Evolutionary conservation across 148 eudicot genomes (phyloP), one percentile per base, ranked within the genome.

Genomic region (Talinum fruticosum): DNA sequence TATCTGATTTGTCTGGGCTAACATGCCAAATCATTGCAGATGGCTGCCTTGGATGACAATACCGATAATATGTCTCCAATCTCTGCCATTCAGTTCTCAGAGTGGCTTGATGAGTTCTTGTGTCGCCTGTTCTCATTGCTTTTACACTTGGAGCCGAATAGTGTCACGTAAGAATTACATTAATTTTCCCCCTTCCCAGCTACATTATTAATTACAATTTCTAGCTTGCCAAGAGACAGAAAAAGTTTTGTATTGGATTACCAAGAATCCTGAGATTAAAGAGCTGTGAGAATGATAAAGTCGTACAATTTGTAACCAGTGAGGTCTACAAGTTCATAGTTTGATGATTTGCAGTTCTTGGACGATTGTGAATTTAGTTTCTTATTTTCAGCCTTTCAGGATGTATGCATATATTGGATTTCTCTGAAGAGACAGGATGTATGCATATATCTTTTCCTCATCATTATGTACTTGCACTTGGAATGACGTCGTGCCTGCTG

Each of bases 61-160:
- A 78, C 79, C 79, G 90, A 87, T 75, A 84, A 82, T 47, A 71
- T 80, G 66, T 87, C 85, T 51, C 81, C 85, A 14, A 69, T 91
- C 75, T 85, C 91, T 49, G 80, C 91, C 47, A 84, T 91, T 74
- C 65, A 77, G 87, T 91, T 91, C 84, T 91, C 99, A 51, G 99
- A 96, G 82, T 96, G 99, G 99, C 97, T 96, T 59, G 99, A 96
- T 81, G 99, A 96, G 82, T 96, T 96, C 86, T 76, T 96, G 26
- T 89, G 94, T 70, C 97, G 99, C 64, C 86, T 96, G 23, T 96
- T 96, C 87, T 85, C 99, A 36, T 79, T 96, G 78, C 93, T 96
- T 80, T 83, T 86, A 82, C 94, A 96, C 90, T 88, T 96, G 93
- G 99, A 96, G 86, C 95, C 99, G 64, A 93, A 84, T 80, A 88